Evolutionary conservation across 1,284 basidiomycete species (phyloP).

Genomic region (Pholiota adiposa): DNA sequence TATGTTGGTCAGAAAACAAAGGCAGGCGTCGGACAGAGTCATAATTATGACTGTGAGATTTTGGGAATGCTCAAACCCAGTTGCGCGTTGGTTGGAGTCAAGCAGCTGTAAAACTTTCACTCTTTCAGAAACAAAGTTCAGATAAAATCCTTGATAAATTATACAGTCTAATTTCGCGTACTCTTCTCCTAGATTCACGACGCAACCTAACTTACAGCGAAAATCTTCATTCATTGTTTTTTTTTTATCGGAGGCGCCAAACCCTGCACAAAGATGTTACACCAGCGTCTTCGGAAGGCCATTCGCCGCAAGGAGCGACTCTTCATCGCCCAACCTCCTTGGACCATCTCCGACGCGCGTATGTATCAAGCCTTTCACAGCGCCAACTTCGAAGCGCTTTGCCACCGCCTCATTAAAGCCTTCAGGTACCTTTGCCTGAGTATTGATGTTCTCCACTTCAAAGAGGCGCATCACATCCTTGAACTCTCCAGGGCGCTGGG

Average conservation of each 20-base stretch:
- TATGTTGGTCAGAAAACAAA: not conserved
- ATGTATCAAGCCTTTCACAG: conserved; percentile 89
- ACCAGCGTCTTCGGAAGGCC: conserved; percentile 59
- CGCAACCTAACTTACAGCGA: not conserved
- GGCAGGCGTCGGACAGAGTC: too few species aligned
- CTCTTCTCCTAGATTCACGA: too few species aligned
- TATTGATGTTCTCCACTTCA: conserved; percentile 39
- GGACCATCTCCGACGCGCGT: conserved; percentile 93
- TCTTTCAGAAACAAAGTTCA: not conserved
- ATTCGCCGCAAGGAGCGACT: conserved; percentile 57
- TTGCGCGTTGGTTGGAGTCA: too few species aligned
- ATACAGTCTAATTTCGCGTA: not conserved
- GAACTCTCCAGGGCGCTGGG: conserved; percentile 69
- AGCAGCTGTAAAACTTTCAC: too few species aligned
- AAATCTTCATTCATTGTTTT: not conserved
- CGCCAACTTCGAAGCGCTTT: conserved; percentile 72
- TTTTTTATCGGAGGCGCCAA: too few species aligned
- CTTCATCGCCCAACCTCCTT: conserved; percentile 59
- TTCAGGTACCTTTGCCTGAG: conserved; percentile 51
- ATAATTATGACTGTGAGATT: not conserved
- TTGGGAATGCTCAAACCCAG: not conserved
- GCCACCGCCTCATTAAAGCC: conserved; percentile 85
- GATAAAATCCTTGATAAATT: not conserved
- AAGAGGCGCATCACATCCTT: conserved; percentile 77
- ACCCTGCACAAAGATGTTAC: conserved; percentile 17